Evolutionary conservation across 495 filamentous ascomycete genomes (phyloP).

Genomic region (Ramalina peruviana): DNA sequence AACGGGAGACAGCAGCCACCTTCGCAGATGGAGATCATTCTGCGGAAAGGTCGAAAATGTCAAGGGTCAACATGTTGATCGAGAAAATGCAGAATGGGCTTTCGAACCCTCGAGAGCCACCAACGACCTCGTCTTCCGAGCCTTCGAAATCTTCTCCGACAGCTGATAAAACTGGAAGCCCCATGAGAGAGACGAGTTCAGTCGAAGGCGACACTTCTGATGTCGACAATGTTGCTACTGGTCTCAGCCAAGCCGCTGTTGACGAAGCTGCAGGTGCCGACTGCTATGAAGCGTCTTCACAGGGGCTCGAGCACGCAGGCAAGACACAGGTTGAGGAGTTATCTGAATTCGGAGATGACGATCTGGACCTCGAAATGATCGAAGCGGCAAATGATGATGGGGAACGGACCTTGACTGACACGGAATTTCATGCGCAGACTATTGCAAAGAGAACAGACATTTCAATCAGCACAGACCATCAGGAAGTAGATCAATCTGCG

Average conservation of each 20-base stretch:
- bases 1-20: conserved; percentile 31
- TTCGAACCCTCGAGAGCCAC: conserved; percentile 23
- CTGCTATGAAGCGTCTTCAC: not conserved
- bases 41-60: conserved; percentile 35
- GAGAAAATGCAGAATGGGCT: conserved; percentile 54
- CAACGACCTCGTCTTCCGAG: conserved; percentile 13
- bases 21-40: conserved; percentile 38
- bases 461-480: not conserved
- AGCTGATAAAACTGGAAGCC: conserved; percentile 22
- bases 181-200: not conserved
- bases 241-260: conserved; percentile 7
- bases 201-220: not conserved
- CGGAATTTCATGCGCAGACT: not conserved
- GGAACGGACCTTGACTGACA: not conserved
- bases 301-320: not conserved
- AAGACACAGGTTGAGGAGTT: conserved; percentile 16
- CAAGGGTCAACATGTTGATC: conserved; percentile 47
- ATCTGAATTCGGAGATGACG: conserved; percentile 49
- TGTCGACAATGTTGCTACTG: conserved; percentile 5
- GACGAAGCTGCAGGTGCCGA: not conserved
- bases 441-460: not conserved
- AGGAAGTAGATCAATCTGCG: not conserved
- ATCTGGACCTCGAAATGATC: conserved; percentile 41
- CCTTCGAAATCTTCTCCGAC: conserved; percentile 44
- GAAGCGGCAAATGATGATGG: conserved; percentile 27